Evolutionary conservation across 352 stramenopile genomes (phyloP), one percentile per base, ranked within the genome.

Genomic region (Globisporangium abappressorium): DNA sequence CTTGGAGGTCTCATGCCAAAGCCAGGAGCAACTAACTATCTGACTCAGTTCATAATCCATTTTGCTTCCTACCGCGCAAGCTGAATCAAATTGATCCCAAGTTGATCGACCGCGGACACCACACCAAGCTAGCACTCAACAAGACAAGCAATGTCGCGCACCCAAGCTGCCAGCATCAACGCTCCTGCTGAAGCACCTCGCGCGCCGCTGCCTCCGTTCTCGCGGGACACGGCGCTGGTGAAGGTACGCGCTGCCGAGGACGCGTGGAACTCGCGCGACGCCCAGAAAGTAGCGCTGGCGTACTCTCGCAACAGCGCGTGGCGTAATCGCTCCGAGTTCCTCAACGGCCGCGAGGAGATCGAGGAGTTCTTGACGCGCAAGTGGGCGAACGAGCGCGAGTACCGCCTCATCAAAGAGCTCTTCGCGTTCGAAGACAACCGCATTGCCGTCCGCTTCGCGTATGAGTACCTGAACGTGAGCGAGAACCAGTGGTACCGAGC

Each of bases 321-420:
- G 89, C 80, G 91, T 63, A 97, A 97, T 71, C 91, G 91, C n/a
- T 84, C 74, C 36, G 71, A 91, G 65, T 96, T 97, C 34, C 51
- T 97, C 26, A 83, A 70, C 41, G 90, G 90, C 2, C 75, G 90
- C 0, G 55, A 78, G 2, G 76, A 95, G 60, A 91, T 97, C 61
- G 76, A 86, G 62, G 71, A 68, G 3, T 97, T 97, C 66, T 68
- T 97, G 61, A 70, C 70, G 18, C 64, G 65, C 56, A 96, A 97
- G 69, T 97, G 89, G 90, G 62, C 55, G 7, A 65, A 70, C 3
- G 89, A 96, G 73, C 71, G 70, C 15, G 76, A 97, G 66, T 96
- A 97, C 68, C 86, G 85, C 5, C 81, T 97, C 20, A 94, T 97
- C 74, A 97, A 97, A 76, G 87, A 97, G 69, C 73, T 95, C 3